A percentile compares a stretch with the other conserved stretches of the same genome.
Conservation (phyloP, 768 basidiomycete genomes). For the Dioszegia crocea region DNA sequence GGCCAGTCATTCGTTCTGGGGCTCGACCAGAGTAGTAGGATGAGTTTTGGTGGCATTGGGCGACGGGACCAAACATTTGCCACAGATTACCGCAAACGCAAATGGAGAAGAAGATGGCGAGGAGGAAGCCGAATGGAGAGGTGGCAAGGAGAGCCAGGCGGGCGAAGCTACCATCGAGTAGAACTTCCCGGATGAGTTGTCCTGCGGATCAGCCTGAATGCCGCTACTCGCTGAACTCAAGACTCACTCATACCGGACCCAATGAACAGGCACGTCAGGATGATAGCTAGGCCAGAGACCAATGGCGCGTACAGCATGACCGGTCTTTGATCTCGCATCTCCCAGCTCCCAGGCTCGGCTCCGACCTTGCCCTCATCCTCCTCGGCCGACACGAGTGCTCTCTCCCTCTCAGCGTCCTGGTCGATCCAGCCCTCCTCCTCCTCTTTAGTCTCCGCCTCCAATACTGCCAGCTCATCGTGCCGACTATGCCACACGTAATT, state of each 20-base stretch:
- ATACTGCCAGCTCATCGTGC: slow-evolving; percentile 25
- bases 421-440: slow-evolving; percentile 31
- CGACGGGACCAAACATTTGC: slow-evolving; percentile 49
- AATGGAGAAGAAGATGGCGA: slow-evolving; percentile 52
- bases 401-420: slow-evolving; percentile 18
- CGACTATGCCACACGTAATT: slow-evolving; percentile 66
- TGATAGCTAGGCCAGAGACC: slow-evolving; percentile 44
- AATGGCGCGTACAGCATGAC: slow-evolving; percentile 48
- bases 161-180: slow-evolving; percentile 61
- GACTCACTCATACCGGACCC: slow-evolving; percentile 49
- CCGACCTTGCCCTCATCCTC: slow-evolving; percentile 18
- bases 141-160: slow-evolving; percentile 67
- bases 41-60: slow-evolving; percentile 46
- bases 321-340: slow-evolving; percentile 35
- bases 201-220: slow-evolving; percentile 53
- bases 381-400: not conserved
- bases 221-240: not conserved
- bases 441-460: slow-evolving; percentile 24
- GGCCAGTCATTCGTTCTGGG: slow-evolving; percentile 32
- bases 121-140: slow-evolving; percentile 57
- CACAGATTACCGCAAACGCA: slow-evolving; percentile 43
- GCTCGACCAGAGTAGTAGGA: slow-evolving; percentile 46
- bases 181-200: slow-evolving; percentile 63
- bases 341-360: slow-evolving; percentile 33
- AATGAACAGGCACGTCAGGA: slow-evolving; percentile 41